phyloP scores from a whole-genome alignment of 2,329 filamentous ascomycete species.

The Tolypocladium tundrense region DNA sequence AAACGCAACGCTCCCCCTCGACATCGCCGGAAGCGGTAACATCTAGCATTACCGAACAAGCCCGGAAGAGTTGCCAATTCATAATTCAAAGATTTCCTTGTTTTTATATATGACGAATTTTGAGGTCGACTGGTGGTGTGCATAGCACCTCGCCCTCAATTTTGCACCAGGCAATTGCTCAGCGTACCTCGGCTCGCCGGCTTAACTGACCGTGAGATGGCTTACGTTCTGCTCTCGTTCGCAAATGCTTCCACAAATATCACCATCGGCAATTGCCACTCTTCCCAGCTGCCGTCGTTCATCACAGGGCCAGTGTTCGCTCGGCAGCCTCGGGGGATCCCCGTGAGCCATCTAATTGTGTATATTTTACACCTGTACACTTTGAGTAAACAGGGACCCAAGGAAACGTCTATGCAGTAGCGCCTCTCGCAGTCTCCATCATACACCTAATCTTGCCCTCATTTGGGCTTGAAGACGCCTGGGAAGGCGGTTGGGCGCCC shows the following conservation, averaged over 20 bases:
- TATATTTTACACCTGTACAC: slow-evolving; percentile 47
- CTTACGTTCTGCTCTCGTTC: neutral
- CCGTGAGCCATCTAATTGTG: slow-evolving; percentile 32
- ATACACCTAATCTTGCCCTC: slow-evolving; percentile 22
- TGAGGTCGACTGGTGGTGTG: neutral
- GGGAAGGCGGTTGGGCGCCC: slow-evolving; percentile 1
- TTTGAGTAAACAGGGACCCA: slow-evolving; percentile 30
- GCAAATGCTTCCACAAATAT: neutral
- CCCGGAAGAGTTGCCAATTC: neutral
- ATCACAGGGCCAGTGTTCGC: neutral
- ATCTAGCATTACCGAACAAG: neutral
- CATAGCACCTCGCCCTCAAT: neutral
- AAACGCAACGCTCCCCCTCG: neutral
- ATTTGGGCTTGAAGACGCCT: slow-evolving; percentile 4
- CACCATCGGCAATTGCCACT: neutral
- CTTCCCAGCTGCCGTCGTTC: neutral
- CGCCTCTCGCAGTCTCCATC: slow-evolving; percentile 25
- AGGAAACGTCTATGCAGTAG: slow-evolving; percentile 41
- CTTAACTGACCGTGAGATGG: neutral
- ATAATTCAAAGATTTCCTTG: neutral
- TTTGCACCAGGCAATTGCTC: neutral
- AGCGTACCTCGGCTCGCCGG: neutral
- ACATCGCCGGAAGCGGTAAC: neutral
- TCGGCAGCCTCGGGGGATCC: neutral
- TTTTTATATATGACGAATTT: neutral